Percentiles rank a stretch among this genome's conserved stretches.
These are phyloP conservation scores for Lagenidium sp. DNA, from an alignment of 352 stramenopile species.

Conservation along the genomic window DNA sequence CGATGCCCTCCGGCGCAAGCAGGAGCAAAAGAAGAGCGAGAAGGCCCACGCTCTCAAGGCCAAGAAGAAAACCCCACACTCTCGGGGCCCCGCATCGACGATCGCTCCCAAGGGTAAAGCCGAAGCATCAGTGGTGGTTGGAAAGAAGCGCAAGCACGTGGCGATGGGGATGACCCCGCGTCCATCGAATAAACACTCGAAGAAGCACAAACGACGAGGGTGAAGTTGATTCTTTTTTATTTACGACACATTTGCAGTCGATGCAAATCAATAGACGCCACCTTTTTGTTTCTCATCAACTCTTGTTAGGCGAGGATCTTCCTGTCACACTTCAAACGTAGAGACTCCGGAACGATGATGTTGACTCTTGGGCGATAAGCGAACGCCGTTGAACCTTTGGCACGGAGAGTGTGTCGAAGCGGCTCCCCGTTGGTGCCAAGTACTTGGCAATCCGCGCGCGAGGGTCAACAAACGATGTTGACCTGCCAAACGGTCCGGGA, in stretches of 20 bases:
- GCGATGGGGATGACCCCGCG: conserved; percentile 8
- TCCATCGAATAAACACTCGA: conserved; percentile 11
- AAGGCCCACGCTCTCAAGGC: background rate
- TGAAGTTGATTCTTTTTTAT: background rate
- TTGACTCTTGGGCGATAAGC: conserved; percentile 14
- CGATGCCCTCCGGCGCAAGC: conserved; percentile 23
- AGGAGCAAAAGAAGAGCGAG: conserved; percentile 10
- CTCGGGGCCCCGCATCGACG: too few relatives aligned
- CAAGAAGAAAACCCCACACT: too few relatives aligned
- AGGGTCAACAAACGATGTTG: conserved; percentile 13
- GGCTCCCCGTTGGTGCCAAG: conserved; percentile 10
- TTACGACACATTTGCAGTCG: conserved; percentile 1
- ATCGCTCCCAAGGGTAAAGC: too few relatives aligned
- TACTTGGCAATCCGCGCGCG: conserved; percentile 26
- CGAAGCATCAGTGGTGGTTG: background rate
- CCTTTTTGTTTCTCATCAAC: too few relatives aligned
- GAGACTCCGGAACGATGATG: conserved; percentile 15
- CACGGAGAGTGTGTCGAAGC: conserved; percentile 10
- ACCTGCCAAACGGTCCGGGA: too few relatives aligned
- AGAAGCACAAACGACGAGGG: conserved; percentile 18
- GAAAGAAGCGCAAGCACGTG: conserved; percentile 13
- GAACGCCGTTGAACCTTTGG: conserved; percentile 13
- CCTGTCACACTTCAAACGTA: too few relatives aligned
- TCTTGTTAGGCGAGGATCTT: too few relatives aligned
- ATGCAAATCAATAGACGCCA: too few relatives aligned